Evolutionary conservation across 1,284 basidiomycete species (phyloP), one percentile per base, ranked within the genome.

Genomic region (Waitea zeae): DNA sequence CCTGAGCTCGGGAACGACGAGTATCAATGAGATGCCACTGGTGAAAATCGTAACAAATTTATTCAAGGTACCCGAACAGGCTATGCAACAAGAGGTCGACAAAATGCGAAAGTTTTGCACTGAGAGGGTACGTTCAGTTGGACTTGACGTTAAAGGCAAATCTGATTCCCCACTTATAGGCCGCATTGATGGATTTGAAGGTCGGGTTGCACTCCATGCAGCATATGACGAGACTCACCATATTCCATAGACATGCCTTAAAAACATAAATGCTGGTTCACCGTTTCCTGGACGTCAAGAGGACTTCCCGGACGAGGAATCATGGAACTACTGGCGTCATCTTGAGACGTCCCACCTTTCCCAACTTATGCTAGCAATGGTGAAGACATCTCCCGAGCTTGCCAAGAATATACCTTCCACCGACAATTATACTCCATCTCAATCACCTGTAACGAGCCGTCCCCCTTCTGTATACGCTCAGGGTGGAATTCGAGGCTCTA

Each of bases 361-460:
- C 19, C 82, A 92, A 51, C 67, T 88, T 36, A 87, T 96, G 69
- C 64, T 93, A 34, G 63, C 74, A 17, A 86, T 96, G 78, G 76
- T 89, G 37, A 69, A 86, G 46, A 61, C 75, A 41, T 89, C 95
- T 41, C 89, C 92, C 0, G 78, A 87, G 40, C 67, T 96, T 1
- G 79, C 86, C 14, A 86, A 83, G 51, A 81, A 77, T 17, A 70
- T 70, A 4, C 68, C 74, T 4, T 58, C 67, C 15, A 75, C 75
- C 34, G 58, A 57, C 7, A 49, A 51, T 18, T 56, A 52, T 36
- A 48, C 53, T 4, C 44, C 53, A 20, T 6, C 14, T 30, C 14
- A 7, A 17, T 7, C 9, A 7, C 29, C 29, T 7, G 14, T 7
- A 6, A 49, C 53, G 35, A 45, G 49, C 34, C 69, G 79, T 18